phyloP scores from a whole-genome alignment of 306 rosid genomes.

The Quercus robur region DNA sequence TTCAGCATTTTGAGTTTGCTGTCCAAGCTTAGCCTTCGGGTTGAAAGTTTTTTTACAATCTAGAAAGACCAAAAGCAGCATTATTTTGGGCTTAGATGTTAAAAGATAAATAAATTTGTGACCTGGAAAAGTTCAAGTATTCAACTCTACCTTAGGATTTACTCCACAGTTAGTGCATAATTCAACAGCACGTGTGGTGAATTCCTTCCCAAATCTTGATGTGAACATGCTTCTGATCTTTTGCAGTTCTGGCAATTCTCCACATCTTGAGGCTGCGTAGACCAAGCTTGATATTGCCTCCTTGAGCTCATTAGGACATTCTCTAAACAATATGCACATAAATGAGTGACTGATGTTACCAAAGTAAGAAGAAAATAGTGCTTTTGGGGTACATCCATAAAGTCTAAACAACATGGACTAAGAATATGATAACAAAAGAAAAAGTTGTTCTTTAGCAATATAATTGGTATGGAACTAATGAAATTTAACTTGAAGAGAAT shows the following conservation, averaged over 20 bases:
- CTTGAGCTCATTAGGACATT: conserved; percentile 57
- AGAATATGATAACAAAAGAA: too few relatives aligned
- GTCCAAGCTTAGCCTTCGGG: conserved; percentile 26
- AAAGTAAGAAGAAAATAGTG: too few relatives aligned
- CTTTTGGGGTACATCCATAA: too few relatives aligned
- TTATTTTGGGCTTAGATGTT: conserved; percentile 4
- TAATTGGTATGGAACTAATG: too few relatives aligned
- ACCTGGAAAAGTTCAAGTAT: too few relatives aligned
- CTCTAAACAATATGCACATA: conserved; percentile 21
- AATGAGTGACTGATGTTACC: background rate
- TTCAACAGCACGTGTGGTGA: conserved; percentile 49
- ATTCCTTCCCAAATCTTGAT: conserved; percentile 47
- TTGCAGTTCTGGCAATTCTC: conserved; percentile 71
- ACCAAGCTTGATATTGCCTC: conserved; percentile 55
- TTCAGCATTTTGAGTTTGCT: conserved; percentile 38
- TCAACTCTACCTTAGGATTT: conserved; percentile 38
- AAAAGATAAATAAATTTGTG: too few relatives aligned
- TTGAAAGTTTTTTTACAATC: conserved; percentile 59
- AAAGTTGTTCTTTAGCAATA: too few relatives aligned
- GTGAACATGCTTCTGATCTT: conserved; percentile 47
- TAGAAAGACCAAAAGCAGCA: conserved; percentile 20
- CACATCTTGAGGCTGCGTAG: conserved; percentile 73
- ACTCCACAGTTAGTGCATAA: conserved; percentile 48
- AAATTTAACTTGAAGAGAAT: background rate
- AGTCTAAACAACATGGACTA: too few relatives aligned